phyloP scores from a whole-genome alignment of 495 filamentous ascomycete genomes.

The Hamigera avellanea region DNA sequence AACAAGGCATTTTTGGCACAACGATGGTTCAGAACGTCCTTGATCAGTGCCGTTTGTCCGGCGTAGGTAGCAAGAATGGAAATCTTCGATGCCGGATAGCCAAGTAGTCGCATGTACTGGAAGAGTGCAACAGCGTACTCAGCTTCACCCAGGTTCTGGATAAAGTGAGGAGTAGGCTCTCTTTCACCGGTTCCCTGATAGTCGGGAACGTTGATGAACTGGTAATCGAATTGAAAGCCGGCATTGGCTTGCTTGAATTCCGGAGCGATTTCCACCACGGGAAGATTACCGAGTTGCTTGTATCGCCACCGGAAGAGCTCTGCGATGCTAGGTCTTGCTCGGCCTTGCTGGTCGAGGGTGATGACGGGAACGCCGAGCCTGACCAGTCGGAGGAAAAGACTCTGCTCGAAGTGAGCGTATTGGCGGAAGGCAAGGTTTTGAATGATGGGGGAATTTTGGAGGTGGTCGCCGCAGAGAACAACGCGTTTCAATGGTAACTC shows the following conservation, averaged over 20 bases:
- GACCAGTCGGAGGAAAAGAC: conserved; percentile 82
- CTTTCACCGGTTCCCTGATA: conserved; percentile 85
- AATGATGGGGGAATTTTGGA: conserved; percentile 92
- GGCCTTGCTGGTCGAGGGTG: conserved; percentile 85
- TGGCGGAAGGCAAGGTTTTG: conserved; percentile 93
- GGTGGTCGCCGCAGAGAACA: conserved; percentile 89
- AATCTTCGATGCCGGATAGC: conserved; percentile 87
- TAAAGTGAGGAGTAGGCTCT: conserved; percentile 90
- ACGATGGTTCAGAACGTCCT: conserved; percentile 76
- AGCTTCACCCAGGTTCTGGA: conserved; percentile 94
- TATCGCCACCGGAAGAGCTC: conserved; percentile 94
- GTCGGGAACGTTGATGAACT: conserved; percentile 93
- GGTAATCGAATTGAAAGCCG: conserved; percentile 86
- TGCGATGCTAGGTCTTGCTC: conserved; percentile 75
- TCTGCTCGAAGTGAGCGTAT: conserved; percentile 93
- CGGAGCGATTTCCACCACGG: conserved; percentile 48
- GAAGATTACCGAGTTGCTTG: conserved; percentile 64
- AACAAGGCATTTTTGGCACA: conserved; percentile 78
- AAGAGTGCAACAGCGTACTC: conserved; percentile 94
- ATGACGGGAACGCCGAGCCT: conserved; percentile 83
- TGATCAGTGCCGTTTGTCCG: conserved; percentile 84
- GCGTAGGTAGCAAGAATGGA: conserved; percentile 89
- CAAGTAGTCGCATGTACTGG: conserved; percentile 95
- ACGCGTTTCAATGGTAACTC: conserved; percentile 71
- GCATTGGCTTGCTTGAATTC: conserved; percentile 82